Evolutionary conservation across 345 rosid genomes (phyloP).

Genomic region (Arabidopsis thaliana): DNA sequence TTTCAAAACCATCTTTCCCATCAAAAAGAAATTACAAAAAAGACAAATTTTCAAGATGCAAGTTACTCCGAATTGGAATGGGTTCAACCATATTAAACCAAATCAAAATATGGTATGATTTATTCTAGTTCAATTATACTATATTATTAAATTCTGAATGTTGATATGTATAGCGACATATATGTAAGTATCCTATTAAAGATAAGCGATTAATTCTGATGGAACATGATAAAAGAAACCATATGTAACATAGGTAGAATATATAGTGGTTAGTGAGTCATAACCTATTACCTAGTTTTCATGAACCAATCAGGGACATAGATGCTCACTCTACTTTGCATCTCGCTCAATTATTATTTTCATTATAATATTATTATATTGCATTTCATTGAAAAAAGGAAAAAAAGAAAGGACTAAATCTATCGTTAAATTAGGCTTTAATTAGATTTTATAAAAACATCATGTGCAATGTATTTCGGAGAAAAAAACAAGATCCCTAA

Average conservation of each 20-base stretch:
- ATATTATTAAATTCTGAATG: background rate
- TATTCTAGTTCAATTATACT: background rate
- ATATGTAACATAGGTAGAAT: conserved; percentile 13
- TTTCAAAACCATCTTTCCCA: background rate
- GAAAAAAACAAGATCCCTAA: conserved; percentile 30
- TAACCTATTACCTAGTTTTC: conserved; percentile 46
- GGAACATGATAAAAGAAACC: conserved; percentile 5
- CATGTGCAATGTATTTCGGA: conserved; percentile 29
- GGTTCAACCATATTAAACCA: conserved; percentile 5
- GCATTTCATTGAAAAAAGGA: conserved; percentile 17
- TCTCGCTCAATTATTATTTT: conserved; percentile 30
- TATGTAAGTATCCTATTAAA: background rate
- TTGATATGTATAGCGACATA: background rate
- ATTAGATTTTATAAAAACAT: background rate
- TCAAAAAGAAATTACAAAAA: too few relatives aligned
- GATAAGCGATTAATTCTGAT: background rate
- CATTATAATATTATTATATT: conserved; percentile 34
- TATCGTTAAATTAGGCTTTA: conserved; percentile 41
- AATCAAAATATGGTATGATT: background rate
- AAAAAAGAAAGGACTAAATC: conserved; percentile 21
- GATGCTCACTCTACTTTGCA: conserved; percentile 36
- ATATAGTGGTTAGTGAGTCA: conserved; percentile 47
- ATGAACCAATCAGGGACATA: conserved; percentile 40
- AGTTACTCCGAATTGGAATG: background rate
- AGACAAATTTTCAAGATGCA: background rate